These are phyloP conservation scores for Ambrosia artemisiifolia DNA, from an alignment of 129 eudicot genomes.

Conservation along the genomic window DNA sequence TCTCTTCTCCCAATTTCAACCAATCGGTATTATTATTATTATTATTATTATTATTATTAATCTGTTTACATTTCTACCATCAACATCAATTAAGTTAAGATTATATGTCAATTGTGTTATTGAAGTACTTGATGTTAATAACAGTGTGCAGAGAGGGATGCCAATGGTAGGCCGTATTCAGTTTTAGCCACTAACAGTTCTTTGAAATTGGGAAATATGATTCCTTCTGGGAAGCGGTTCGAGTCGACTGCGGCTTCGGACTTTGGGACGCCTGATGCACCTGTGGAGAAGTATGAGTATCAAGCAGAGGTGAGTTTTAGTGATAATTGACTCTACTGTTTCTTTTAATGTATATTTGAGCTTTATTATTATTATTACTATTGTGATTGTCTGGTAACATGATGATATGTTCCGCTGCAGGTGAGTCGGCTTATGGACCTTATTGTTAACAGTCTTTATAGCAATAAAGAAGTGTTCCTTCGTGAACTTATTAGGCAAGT, in stretches of 20 bases:
- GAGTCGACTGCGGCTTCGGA: constrained; percentile 82
- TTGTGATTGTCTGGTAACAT: not conserved
- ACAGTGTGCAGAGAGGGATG: constrained; percentile 51
- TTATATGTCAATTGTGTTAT: not conserved
- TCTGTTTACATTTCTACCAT: not conserved
- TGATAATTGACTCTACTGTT: not conserved
- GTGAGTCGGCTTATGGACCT: constrained; percentile 99
- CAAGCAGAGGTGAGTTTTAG: constrained; percentile 81
- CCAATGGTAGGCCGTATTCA: constrained; percentile 56
- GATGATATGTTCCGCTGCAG: constrained; percentile 30
- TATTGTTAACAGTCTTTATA: constrained; percentile 88
- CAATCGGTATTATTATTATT: constrained; percentile 32
- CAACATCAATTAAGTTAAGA: not conserved
- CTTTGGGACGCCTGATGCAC: constrained; percentile 46
- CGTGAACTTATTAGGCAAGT: constrained; percentile 92
- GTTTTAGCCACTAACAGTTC: constrained; percentile 30
- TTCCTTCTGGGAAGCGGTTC: constrained; percentile 41
- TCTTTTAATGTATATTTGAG: not conserved
- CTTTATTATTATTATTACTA: not conserved
- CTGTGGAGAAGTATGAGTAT: constrained; percentile 82
- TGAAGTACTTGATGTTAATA: constrained; percentile 18
- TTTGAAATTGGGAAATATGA: constrained; percentile 29
- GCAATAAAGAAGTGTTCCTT: constrained; percentile 95
- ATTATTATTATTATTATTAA: constrained; percentile 15
- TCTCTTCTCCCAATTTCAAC: constrained; percentile 36